These are phyloP conservation scores for Claviceps humidiphila DNA, from an alignment of 2,329 filamentous ascomycete species.

Conservation along the genomic window DNA sequence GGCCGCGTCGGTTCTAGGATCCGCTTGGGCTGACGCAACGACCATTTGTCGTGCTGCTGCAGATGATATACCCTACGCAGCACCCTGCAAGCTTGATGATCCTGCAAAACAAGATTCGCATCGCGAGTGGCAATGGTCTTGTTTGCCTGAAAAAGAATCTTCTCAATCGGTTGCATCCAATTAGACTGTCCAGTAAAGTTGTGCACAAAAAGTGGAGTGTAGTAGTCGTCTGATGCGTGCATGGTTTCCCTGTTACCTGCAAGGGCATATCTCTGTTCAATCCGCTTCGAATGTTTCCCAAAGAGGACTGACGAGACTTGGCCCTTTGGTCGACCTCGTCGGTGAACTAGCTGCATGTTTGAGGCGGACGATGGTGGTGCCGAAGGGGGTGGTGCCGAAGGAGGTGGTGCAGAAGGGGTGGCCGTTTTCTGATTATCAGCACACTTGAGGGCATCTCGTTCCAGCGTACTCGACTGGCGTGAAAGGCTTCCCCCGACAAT, in stretches of 20 bases:
- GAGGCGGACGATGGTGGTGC: slow-evolving; percentile 25
- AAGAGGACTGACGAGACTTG: slow-evolving; percentile 68
- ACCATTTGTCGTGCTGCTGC: slow-evolving; percentile 88
- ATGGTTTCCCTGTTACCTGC: slow-evolving; percentile 26
- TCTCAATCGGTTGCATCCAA: slow-evolving; percentile 52
- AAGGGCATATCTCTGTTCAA: slow-evolving; percentile 33
- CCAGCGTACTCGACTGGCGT: slow-evolving; percentile 19
- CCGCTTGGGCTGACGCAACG: slow-evolving; percentile 75
- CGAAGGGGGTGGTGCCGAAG: slow-evolving; percentile 21
- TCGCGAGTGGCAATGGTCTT: slow-evolving; percentile 85
- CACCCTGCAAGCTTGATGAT: slow-evolving; percentile 78
- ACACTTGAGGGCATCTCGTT: slow-evolving; percentile 19
- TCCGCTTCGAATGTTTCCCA: slow-evolving; percentile 47
- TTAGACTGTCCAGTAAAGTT: slow-evolving; percentile 40
- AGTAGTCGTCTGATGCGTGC: slow-evolving; percentile 47
- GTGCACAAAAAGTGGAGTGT: slow-evolving; percentile 48
- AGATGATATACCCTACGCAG: slow-evolving; percentile 78
- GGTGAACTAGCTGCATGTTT: slow-evolving; percentile 23
- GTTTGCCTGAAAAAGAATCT: slow-evolving; percentile 67
- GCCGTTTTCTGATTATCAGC: slow-evolving; percentile 25
- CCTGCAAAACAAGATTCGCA: slow-evolving; percentile 68
- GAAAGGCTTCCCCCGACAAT: slow-evolving; percentile 49
- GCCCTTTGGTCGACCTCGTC: slow-evolving; percentile 45
- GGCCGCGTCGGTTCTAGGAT: slow-evolving; percentile 67
- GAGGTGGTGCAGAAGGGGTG: slow-evolving; percentile 27